These are phyloP conservation scores for Picea glauca DNA, from an alignment of 75 land plant genomes.

Conservation along the genomic window DNA sequence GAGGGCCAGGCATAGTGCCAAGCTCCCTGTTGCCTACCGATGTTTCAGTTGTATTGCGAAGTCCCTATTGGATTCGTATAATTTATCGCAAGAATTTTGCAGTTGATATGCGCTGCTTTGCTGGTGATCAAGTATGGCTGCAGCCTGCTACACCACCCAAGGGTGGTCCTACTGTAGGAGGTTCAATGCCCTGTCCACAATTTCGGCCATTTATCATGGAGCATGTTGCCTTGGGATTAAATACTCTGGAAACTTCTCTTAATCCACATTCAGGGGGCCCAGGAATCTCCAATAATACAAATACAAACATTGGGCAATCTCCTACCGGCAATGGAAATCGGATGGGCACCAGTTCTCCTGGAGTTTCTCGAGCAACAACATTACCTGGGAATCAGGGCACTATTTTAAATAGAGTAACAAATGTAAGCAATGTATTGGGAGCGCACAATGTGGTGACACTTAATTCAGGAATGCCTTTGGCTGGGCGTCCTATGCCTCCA, in stretches of 20 bases:
- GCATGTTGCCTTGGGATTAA: slow-evolving; percentile 90
- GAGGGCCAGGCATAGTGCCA: slow-evolving; percentile 93
- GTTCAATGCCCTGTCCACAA: slow-evolving; percentile 97
- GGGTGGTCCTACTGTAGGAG: slow-evolving; percentile 73
- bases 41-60: slow-evolving; percentile 90
- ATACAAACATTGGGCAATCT: slow-evolving; percentile 23
- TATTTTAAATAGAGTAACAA: slow-evolving; percentile 38
- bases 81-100: slow-evolving; percentile 93
- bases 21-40: slow-evolving; percentile 97
- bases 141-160: slow-evolving; percentile 99
- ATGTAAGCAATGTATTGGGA: slow-evolving; percentile 30
- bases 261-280: slow-evolving; percentile 29
- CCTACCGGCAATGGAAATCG: slow-evolving; percentile 38
- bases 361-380: slow-evolving; percentile 29
- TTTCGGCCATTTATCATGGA: slow-evolving; percentile 99
- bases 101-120: slow-evolving; percentile 99
- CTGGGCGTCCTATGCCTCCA: slow-evolving; percentile 47
- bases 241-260: slow-evolving; percentile 50
- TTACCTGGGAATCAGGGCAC: slow-evolving; percentile 32
- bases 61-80: slow-evolving; percentile 95
- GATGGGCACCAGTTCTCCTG: slow-evolving; percentile 30
- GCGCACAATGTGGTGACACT: slow-evolving; percentile 35
- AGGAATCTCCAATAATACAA: slow-evolving; percentile 25
- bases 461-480: slow-evolving; percentile 41
- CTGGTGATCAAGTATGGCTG: slow-evolving; percentile 99